Conservation (phyloP, 164 flowering plant genomes). For the Taxillus chinensis region DNA sequence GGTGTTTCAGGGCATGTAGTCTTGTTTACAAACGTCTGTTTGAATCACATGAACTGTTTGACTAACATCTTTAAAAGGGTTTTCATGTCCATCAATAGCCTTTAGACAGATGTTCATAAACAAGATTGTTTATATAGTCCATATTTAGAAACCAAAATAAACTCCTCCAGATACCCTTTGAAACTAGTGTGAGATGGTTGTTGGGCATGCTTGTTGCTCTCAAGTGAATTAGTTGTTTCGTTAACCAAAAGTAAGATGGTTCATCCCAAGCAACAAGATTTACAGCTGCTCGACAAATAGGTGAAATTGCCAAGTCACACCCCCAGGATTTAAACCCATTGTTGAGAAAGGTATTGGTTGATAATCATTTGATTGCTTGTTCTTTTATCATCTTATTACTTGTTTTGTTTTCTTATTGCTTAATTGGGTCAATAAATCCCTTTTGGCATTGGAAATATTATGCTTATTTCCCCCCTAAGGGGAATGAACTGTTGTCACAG, state of each 20-base stretch:
- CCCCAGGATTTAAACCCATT: conserved; percentile 79
- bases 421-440: too few species aligned
- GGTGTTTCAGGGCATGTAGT: background rate
- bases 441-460: too few species aligned
- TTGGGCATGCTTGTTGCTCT: background rate
- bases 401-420: background rate
- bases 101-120: too few species aligned
- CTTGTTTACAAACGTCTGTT: background rate
- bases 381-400: background rate
- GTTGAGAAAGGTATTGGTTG: conserved; percentile 49
- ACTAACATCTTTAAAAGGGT: too few species aligned
- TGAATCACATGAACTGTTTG: too few species aligned
- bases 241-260: conserved; percentile 54
- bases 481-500: too few species aligned
- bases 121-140: too few species aligned
- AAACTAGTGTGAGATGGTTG: background rate
- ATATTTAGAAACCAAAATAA: too few species aligned
- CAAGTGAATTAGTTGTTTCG: conserved; percentile 11
- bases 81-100: too few species aligned
- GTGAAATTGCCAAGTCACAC: conserved; percentile 85
- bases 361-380: background rate
- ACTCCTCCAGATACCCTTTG: too few species aligned
- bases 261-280: conserved; percentile 89
- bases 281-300: conserved; percentile 94
- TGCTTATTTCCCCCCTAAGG: too few species aligned